Base-by-base conservation (phyloP, 352 stramenopile genomes). In the Globisporangium paroecandrum region DNA sequence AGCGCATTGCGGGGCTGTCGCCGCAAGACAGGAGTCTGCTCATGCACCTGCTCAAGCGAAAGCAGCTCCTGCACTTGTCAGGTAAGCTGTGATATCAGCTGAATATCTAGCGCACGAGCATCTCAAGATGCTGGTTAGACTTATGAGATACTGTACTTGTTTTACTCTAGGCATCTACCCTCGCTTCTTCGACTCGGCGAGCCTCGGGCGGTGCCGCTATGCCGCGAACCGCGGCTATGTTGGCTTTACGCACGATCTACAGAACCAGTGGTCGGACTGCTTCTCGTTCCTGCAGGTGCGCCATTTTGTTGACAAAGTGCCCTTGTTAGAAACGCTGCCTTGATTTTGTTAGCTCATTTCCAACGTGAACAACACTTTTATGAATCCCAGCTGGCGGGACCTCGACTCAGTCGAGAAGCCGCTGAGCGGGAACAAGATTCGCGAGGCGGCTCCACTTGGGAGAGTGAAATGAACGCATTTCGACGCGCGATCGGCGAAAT, bases 41-140 rank as follows among this genome's bases (percentile, higher is more conserved):
- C 4, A 92, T 95, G 84, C 88, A 95, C 58, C 72, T 95, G 43
- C 78, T 95, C 62, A 74, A 88, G 53, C 84, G 88, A 34, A 90
- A 90, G 68, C 77, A 87, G 34, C 59, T 92, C 34, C 73, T 95
- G 5, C 85, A 94, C 53, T 66, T 90, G 12, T 78, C 85, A 65
- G 38, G 38, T 46, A 41, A 12, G 36, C 2, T 41, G 36, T 15
- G 36, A 41, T 41, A 41, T 3, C 34, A 12, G 1, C 34, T 38
- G 34, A 12, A 12, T 38, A 12, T 38, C 34, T 38, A 38, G 4
- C 3, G 27, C 32, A 36, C 32, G 10, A 10, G 9, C 36, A 13
- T 13, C 36, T 4, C 36, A 15, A 13, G 36, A 41, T 13, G 36
- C 36, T 15, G 36, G 36, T 41, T 41, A 3, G 10, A 18, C 13